Evolutionary conservation across 2,329 filamentous ascomycete genomes (phyloP), one percentile per base, ranked within the genome.

Genomic region (Ophiostoma australiae): DNA sequence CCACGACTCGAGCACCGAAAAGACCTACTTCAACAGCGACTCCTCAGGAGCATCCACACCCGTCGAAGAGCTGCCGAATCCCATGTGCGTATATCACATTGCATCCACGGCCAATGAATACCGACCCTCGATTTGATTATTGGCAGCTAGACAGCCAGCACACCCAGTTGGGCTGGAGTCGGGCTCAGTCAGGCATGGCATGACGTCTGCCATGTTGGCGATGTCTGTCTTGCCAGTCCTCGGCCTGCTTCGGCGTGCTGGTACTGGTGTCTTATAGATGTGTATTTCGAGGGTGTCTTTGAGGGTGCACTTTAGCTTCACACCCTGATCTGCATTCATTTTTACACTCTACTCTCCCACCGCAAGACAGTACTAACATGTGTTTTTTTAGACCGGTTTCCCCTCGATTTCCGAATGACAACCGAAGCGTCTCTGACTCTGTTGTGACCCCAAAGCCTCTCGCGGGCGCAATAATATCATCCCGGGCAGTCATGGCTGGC

Each of bases 401-500:
- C 33, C 75, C 76, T 31, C 75, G 74, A 70, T 72, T 78, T 76
- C 79, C 84, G 82, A 83, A 87, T 86, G 85, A 85, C 73, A 79
- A 75, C 72, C 81, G 80, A 80, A 82, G 79, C 77, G 78, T 80
- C 71, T 82, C 82, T 75, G 80, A 83, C 69, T 78, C 82, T 69
- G 76, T 77, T 73, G 76, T 83, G 77, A 81, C 76, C 75, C 79
- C 79, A 68, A 84, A 80, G 80, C 80, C 82, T 78, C 75, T 74
- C 69, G 78, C 78, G 79, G 80, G 80, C 79, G 78, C 79, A 74
- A 77, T 79, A 70, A 76, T 77, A 72, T 77, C 77, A 73, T 77
- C 79, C 70, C 80, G 77, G 74, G 77, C 81, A 72, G 79, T 79
- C 73, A 86, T 87, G 82, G 82, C 84, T 74, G 81, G 83, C 74